These are phyloP conservation scores for Suillus hirtellus DNA, from an alignment of 768 basidiomycete genomes.

Conservation along the genomic window DNA sequence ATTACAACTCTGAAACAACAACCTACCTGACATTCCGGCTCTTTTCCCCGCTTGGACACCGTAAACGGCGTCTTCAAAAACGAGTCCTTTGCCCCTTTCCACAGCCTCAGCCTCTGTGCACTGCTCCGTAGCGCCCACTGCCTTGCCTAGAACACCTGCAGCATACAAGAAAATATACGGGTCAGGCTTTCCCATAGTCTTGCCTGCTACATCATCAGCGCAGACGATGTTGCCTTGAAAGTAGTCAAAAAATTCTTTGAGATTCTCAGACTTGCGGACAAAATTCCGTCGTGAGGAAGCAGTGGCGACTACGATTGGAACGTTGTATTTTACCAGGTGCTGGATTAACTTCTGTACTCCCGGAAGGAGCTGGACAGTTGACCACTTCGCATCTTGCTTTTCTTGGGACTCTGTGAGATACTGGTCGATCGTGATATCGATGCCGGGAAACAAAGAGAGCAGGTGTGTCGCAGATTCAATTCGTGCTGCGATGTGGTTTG, in stretches of 20 bases:
- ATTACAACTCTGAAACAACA: not conserved
- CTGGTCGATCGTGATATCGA: conserved; percentile 60
- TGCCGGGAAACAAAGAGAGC: conserved; percentile 75
- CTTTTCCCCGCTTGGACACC: conserved; percentile 81
- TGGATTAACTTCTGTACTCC: conserved; percentile 66
- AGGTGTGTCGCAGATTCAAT: conserved; percentile 62
- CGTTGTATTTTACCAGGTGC: conserved; percentile 64
- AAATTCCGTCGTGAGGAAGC: conserved; percentile 69
- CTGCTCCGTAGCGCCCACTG: conserved; percentile 49
- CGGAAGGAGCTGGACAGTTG: conserved; percentile 69
- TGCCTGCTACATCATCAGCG: conserved; percentile 61
- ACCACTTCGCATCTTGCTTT: conserved; percentile 68
- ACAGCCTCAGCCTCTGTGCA: conserved; percentile 36
- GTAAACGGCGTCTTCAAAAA: conserved; percentile 81
- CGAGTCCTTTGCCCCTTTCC: conserved; percentile 64
- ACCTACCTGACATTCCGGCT: conserved; percentile 82
- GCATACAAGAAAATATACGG: conserved; percentile 85
- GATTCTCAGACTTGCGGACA: conserved; percentile 64
- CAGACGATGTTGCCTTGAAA: conserved; percentile 70
- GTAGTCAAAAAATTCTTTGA: conserved; percentile 54
- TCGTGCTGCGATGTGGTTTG: conserved; percentile 50
- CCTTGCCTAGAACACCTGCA: conserved; percentile 56
- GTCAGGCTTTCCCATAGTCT: conserved; percentile 68
- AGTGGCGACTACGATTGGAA: conserved; percentile 84
- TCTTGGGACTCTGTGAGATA: conserved; percentile 58